These are phyloP conservation scores for Selaginella moellendorffii DNA, from an alignment of 75 land plant species.

Conservation along the genomic window DNA sequence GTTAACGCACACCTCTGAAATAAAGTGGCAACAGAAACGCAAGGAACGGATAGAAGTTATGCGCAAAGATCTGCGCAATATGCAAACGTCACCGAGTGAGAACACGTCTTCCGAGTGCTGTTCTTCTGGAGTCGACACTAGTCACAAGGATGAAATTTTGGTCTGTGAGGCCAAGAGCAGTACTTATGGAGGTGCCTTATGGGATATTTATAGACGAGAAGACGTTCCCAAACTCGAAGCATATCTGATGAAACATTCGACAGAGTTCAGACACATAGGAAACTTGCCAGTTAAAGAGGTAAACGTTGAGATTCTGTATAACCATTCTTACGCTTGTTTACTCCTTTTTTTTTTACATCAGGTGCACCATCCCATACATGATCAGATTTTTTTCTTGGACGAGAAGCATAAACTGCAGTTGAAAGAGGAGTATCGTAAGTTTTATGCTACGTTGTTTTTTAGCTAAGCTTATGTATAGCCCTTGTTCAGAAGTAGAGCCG, in stretches of 20 bases:
- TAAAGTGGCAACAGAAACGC: constrained; percentile 21
- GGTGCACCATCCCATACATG: constrained; percentile 73
- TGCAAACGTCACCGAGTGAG: background rate
- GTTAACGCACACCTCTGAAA: constrained; percentile 50
- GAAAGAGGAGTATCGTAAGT: constrained; percentile 75
- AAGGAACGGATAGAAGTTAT: constrained; percentile 18
- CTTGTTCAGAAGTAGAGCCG: constrained; percentile 54
- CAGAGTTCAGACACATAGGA: constrained; percentile 46
- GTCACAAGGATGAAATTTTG: background rate
- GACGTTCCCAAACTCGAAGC: constrained; percentile 58
- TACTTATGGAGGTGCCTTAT: constrained; percentile 47
- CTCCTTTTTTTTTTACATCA: constrained; percentile 11
- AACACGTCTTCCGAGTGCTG: background rate
- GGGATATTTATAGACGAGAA: constrained; percentile 78
- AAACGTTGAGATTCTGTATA: no score
- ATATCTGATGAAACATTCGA: constrained; percentile 38
- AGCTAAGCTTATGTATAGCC: background rate
- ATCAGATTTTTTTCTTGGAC: constrained; percentile 49
- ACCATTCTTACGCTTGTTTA: no score
- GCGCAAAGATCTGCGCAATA: constrained; percentile 11
- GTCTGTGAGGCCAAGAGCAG: background rate
- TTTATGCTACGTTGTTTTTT: background rate
- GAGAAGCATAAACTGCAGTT: constrained; percentile 49
- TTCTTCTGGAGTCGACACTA: background rate
- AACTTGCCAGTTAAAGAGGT: constrained; percentile 41